Evolutionary conservation across 1,284 basidiomycete species (phyloP), one percentile per base, ranked within the genome.

Genomic region (Ustilago xerochloae): DNA sequence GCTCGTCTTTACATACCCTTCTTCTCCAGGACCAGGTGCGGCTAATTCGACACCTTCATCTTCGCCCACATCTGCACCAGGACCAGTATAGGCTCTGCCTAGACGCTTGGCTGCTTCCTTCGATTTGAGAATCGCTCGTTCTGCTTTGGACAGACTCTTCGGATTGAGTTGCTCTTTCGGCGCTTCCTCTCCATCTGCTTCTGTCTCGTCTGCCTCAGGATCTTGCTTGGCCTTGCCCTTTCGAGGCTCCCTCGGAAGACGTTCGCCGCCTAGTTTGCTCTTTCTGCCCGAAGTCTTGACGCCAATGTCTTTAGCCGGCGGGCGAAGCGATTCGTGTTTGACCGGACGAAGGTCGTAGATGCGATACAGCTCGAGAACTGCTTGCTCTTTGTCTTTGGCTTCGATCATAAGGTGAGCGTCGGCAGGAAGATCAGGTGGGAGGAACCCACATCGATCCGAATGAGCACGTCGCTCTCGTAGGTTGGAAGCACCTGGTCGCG

Each of bases 351-450:
- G 84, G 45, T 86, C 86, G 80, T 96, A 95, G 46, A 92, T 90
- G 67, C 93, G 86, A 81, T 92, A 90, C 38, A 96, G 83, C 72
- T 95, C 90, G 57, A 97, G 88, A 7, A 97, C 93, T 7, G 93
- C 93, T 83, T 96, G 94, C 85, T 96, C 94, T 86, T 94, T 93
- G 84, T 93, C 92, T 84, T 94, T 93, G 8, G 91, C 91, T 87
- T 97, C 94, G 68, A 97, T 93, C 93, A 96, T 96, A 71, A 96
- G 83, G 84, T 96, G 93, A 59, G 80, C 62, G 36, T 85, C 78
- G 1, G 79, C 77, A 1, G 84, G 84, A 26, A 86, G 57, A 43
- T 90, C 89, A 0, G 84, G 84, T 0, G 93, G 92, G 18, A 94
- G 84, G 29, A 81, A 85, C 69, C 89, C 86, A 77, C 91, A 93